These are phyloP conservation scores for Phytopythium kandeliae DNA, from an alignment of 352 stramenopile species.

Conservation along the genomic window DNA sequence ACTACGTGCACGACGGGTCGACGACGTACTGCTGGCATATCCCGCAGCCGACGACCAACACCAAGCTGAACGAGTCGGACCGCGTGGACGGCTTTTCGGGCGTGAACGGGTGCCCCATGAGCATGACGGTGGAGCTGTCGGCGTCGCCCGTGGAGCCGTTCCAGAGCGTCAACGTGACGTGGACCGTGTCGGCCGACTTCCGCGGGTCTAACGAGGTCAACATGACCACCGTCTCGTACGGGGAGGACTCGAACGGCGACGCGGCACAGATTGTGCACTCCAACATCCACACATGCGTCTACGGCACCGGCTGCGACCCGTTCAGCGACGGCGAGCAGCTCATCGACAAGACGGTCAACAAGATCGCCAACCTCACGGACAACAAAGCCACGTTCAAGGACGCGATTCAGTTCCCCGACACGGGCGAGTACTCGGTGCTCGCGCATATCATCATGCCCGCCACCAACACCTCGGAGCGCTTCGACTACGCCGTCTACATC, in stretches of 20 bases:
- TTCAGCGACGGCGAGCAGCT: constrained; percentile 44
- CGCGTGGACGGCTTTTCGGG: constrained; percentile 30
- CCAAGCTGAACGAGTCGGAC: constrained; percentile 38
- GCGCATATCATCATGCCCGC: constrained; percentile 57
- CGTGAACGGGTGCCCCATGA: constrained; percentile 29
- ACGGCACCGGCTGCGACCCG: constrained; percentile 41
- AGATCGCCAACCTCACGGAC: constrained; percentile 53
- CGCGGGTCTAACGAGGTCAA: constrained; percentile 31
- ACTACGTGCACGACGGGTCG: constrained; percentile 31
- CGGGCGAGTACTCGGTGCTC: constrained; percentile 39
- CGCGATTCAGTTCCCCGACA: constrained; percentile 24
- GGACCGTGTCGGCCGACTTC: constrained; percentile 45
- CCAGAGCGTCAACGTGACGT: constrained; percentile 37
- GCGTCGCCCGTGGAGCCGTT: constrained; percentile 21
- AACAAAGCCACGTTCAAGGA: constrained; percentile 31
- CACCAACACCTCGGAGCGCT: constrained; percentile 36
- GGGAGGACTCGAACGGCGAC: constrained; percentile 19
- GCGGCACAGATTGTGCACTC: constrained; percentile 61
- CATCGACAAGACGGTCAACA: constrained; percentile 47
- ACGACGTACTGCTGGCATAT: constrained; percentile 60
- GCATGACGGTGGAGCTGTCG: constrained; percentile 31
- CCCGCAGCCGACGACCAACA: constrained; percentile 23
- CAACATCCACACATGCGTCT: constrained; percentile 55
- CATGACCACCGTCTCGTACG: constrained; percentile 42
- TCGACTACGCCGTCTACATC: constrained; percentile 43